These are phyloP conservation scores for Salvia rosmarinus DNA, from an alignment of 257 asterid species.

Conservation along the genomic window DNA sequence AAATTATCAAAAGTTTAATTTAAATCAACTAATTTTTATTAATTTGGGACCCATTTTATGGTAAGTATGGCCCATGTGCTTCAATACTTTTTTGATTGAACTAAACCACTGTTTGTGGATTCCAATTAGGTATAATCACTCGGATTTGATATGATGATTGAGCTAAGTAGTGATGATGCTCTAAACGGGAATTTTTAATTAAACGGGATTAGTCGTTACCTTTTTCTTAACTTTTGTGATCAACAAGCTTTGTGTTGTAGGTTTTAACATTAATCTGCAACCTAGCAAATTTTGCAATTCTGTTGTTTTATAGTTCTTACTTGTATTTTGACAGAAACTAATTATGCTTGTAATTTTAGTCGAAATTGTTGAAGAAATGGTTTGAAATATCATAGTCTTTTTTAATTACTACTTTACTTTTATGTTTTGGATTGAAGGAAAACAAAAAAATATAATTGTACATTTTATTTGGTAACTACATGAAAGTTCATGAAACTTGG, in stretches of 20 bases:
- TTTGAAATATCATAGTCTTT: too few relatives aligned
- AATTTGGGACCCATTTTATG: constrained; percentile 44
- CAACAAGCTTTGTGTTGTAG: constrained; percentile 35
- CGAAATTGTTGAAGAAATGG: too few relatives aligned
- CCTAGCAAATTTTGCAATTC: constrained; percentile 3
- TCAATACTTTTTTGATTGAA: constrained; percentile 36
- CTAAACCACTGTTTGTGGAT: constrained; percentile 37
- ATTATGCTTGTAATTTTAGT: background rate
- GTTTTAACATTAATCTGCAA: constrained; percentile 23
- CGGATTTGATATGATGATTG: constrained; percentile 48
- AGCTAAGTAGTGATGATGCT: constrained; percentile 41
- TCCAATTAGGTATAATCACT: constrained; percentile 48
- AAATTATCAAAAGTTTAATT: constrained; percentile 35
- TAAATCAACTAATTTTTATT: constrained; percentile 25
- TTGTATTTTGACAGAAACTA: background rate
- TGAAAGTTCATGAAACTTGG: too few relatives aligned
- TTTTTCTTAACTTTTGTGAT: constrained; percentile 39
- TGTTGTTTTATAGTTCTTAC: background rate
- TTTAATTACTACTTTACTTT: background rate
- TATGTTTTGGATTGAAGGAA: too few relatives aligned
- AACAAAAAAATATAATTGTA: too few relatives aligned
- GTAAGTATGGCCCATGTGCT: constrained; percentile 57
- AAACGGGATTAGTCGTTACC: background rate
- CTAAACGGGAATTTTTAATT: constrained; percentile 3
- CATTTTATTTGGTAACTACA: too few relatives aligned